Evolutionary conservation across 2,329 filamentous ascomycete genomes (phyloP), one percentile per base, ranked within the genome.

Genomic region (Malbranchea zuffiana): DNA sequence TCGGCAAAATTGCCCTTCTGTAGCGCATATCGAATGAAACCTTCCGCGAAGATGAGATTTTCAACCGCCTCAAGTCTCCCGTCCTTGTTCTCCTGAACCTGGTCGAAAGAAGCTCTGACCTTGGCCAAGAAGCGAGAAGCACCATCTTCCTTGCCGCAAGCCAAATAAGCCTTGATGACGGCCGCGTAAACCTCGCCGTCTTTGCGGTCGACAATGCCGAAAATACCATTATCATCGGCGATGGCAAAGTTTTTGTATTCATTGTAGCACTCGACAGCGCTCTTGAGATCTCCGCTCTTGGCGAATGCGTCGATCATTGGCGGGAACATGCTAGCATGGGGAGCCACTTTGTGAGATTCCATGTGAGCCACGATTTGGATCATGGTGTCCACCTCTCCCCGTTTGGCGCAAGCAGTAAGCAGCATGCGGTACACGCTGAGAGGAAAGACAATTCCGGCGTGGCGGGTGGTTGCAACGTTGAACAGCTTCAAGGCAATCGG

Each of bases 231-330:
- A 57, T 95, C 82, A 55, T 90, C 74, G 25, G 80, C 78, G 35
- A 96, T 75, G n/a, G 88, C 87, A 27, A 95, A 69, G 30, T 76
- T 74, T 53, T 85, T 85, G 69, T 96, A 96, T 61, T 94, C 84
- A 46, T 92, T 88, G 63, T 95, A 98, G 61, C 85, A 86, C 57
- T 94, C 86, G 5, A 96, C 83, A 13, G 87, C 90, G 49, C 82
- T 92, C 50, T 78, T 71, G 29, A 96, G 65, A 55, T 96, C 86
- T 33, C 86, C 82, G 7, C 73, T 74, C 27, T 74, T 73, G 43
- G 84, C 84, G 54, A 94, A 96, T 0, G 87, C 86, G n/a, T 82
- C 78, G 56, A 98, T 95, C 83, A 98, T 94, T 12, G 80, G 74
- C 1, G 86, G 82, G 62, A 94, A 96, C 35, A 88, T 83, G 30